Base-by-base conservation (phyloP, 2,329 filamentous ascomycete genomes). In the Trichoderma sp. region DNA sequence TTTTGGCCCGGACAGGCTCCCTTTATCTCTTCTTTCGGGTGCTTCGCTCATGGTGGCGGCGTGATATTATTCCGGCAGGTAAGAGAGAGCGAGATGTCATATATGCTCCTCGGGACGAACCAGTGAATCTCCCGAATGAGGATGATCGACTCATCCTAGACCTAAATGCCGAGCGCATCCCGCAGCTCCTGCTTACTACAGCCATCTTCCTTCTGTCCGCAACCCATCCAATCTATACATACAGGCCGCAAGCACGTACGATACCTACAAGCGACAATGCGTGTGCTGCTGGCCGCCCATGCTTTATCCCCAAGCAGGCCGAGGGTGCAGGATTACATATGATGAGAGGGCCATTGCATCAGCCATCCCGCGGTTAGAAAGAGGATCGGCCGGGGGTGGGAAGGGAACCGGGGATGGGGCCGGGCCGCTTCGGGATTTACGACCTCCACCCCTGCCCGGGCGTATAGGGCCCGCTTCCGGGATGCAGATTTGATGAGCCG, bases 351-450 rank as follows among this genome's bases (percentile, higher is more conserved):
- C 18, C 18, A 63, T 31, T n/a, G n/a, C 68, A 50, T 59, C 50
- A 56, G 29, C 21, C 50, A 18, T 59, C 24, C 56, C 27, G 35
- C 53, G 21, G 59, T 14, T 8, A 53, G 24, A 56, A 31, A 31
- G 41, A 45, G 9, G 24, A 8, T 27, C 35, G 67, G 35, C 67
- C 33, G 67, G 67, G 67, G 60, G 59, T n/a, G 59, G 59, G 59
- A 62, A 18, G 27, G 21, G 56, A 35, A 45, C 35, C 16, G 29
- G 59, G 59, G 31, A 18, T 27, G 41, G 59, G 68, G 60, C 31
- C 68, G 59, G 41, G n/a, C 68, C 68, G 27, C 45, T 14, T 71
- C 68, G 68, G 68, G 38, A 68, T 50, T 68, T 50, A n/a, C 41
- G 29, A 50, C 65, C 65, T 68, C n/a, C 68, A 63, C 68, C 59